Base-by-base conservation (phyloP, 2,329 filamentous ascomycete species). In the Torrubiella hemipterigena region DNA sequence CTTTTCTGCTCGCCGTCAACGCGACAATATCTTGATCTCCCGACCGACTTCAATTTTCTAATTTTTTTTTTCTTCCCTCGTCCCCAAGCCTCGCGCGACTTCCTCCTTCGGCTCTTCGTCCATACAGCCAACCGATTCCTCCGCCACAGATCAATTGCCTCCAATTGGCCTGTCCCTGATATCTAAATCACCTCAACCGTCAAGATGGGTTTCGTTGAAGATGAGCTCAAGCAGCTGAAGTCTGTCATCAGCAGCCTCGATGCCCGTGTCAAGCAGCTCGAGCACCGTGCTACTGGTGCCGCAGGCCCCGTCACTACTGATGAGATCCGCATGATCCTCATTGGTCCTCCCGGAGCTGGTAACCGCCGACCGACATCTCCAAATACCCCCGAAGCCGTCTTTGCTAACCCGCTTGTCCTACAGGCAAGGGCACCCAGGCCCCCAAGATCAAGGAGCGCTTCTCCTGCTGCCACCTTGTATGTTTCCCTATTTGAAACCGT, bases 391-490 rank as follows among this genome's bases (percentile, higher is more conserved):
- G 16, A 21, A 6, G 7, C 12, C 6, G 8, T 26, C 12, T 40
- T 36, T 34, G 16, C 42, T 36, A 33, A 32, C 33, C 27, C 29
- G 32, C 29, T 29, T 37, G 20, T 32, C 36, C 31, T 32, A 27
- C 51, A 96, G 91, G 91, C 67, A 98, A 98, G 76, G 91, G 91
- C 62, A 98, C 91, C 25, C 91, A 98, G 63, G 91, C 91, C 37
- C 91, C 91, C 43, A 89, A 81, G 61, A 91, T 98, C 65, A 95
- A 95, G 74, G 89, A 96, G 55, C 93, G 84, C 67, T 98, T 87
- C 67, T 85, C 79, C 57, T 86, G 86, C 66, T 98, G 91, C 67
- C 91, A 98, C 63, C 65, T 98, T 65, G 87, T 95, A 75, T 51
- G 79, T 52, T 31, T 41, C 49, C 49, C n/a, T n/a, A n/a, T 32